Base-by-base conservation (phyloP, 2,329 filamentous ascomycete genomes). In the Esteya vermicola region DNA sequence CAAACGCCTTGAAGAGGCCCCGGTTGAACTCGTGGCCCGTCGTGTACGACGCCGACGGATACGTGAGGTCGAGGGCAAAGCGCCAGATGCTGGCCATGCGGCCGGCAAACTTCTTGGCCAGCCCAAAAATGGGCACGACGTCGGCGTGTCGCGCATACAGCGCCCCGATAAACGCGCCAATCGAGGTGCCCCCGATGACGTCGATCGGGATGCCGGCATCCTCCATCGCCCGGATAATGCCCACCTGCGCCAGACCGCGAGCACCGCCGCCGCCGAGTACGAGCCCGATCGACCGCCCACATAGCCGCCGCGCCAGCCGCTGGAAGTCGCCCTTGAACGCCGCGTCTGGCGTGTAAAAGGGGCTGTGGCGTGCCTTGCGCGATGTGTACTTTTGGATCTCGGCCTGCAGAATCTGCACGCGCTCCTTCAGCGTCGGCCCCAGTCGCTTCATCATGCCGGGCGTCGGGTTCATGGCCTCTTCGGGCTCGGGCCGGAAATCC, bases 51-150 rank as follows among this genome's bases (percentile, higher is more conserved):
- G 85, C 85, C 6, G 89, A 91, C 0, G 91, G 91, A 57, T 98
- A 98, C 0, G 91, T 98, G 51, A 98, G 61, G 54, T 98, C 91
- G 3, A 98, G 67, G 1, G 88, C 88, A 57, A 98, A 95, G n/a
- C 91, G 78, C 91, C 91, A 98, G 62, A 96, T 85, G 59, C 89
- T 96, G 33, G 85, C 85, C 93, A 98, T 98, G n/a, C 93, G 81
- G 5, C 91, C 88, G 0, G 91, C 76, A 57, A 98, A 98, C 57
- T 95, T 95, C 70, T 98, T 98, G 13, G 86, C 86, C 34, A 93
- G 75, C 1, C 91, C 91, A 52, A 93, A 94, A 73, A 96, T 94
- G 12, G 91, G 91, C 5, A 98, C 89, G 1, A 95, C 79, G 54
- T 98, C 93, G 9, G 89, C 91, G 55, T 98, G 91, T 42, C 89